Conservation (phyloP, 2,329 filamentous ascomycete genomes). For the Aspergillus chevalieri region DNA sequence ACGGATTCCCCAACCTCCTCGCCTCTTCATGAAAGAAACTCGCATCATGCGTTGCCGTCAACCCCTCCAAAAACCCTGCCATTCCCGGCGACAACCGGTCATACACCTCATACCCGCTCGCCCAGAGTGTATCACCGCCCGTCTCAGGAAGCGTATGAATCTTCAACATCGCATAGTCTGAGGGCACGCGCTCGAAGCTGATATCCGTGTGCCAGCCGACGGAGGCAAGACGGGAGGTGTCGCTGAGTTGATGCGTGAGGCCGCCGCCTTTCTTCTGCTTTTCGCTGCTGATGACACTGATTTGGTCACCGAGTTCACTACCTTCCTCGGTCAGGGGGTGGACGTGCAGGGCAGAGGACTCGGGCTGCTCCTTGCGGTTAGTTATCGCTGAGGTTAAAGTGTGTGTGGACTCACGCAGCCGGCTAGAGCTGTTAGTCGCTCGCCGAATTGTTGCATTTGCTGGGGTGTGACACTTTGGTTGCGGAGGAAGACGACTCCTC, state of each 20-base stretch:
- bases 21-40: slow-evolving; percentile 47
- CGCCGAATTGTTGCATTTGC: slow-evolving; percentile 54
- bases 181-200: slow-evolving; percentile 58
- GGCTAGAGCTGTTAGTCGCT: slow-evolving; percentile 39
- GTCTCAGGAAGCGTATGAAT: slow-evolving; percentile 51
- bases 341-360: slow-evolving; percentile 52
- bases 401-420: slow-evolving; percentile 30
- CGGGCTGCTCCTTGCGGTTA: slow-evolving; percentile 32
- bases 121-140: slow-evolving; percentile 60
- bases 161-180: slow-evolving; percentile 58
- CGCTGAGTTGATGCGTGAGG: slow-evolving; percentile 25
- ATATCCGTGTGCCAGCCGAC: slow-evolving; percentile 56
- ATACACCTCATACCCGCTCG: slow-evolving; percentile 61
- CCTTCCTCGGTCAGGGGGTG: slow-evolving; percentile 54
- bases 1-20: slow-evolving; percentile 13
- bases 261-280: slow-evolving; percentile 43
- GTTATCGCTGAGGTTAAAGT: background rate
- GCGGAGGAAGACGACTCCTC: slow-evolving; percentile 66
- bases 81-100: slow-evolving; percentile 54
- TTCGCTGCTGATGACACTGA: slow-evolving; percentile 58
- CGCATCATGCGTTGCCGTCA: slow-evolving; percentile 53
- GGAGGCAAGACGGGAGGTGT: slow-evolving; percentile 34
- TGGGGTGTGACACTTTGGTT: slow-evolving; percentile 55
- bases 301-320: slow-evolving; percentile 54
- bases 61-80: slow-evolving; percentile 52